A percentile compares a stretch with the other conserved stretches of the same genome.
phyloP scores from a whole-genome alignment of 2,329 filamentous ascomycete species.

The Dactylonectria macrodidyma region DNA sequence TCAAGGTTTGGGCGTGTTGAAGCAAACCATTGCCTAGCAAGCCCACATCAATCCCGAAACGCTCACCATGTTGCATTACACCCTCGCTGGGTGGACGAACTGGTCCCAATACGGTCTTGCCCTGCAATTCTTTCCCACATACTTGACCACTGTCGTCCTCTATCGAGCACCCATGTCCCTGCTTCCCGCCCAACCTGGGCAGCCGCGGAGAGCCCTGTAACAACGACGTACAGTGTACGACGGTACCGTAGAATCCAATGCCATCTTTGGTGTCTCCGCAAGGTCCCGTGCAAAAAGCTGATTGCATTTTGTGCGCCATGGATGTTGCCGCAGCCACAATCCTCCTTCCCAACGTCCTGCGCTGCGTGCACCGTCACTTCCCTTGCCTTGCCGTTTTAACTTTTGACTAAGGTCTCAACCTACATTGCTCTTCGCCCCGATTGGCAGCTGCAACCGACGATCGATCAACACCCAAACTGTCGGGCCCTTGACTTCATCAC shows the following conservation, averaged over 20 bases:
- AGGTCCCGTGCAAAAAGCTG: background rate
- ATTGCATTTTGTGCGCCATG: constrained; percentile 6
- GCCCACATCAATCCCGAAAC: constrained; percentile 16
- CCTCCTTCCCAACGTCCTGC: background rate
- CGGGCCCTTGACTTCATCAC: background rate
- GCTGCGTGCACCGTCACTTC: background rate
- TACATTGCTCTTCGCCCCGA: background rate
- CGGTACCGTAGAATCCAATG: background rate
- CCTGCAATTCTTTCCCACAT: constrained; percentile 1
- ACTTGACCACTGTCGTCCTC: constrained; percentile 22
- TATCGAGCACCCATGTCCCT: constrained; percentile 44
- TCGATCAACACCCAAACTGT: background rate
- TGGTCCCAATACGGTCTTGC: constrained; percentile 17
- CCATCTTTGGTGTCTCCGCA: background rate
- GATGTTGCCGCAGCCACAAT: constrained; percentile 10
- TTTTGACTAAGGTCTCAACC: background rate
- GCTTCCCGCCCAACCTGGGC: constrained; percentile 37
- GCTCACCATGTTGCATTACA: constrained; percentile 18
- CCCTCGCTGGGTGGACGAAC: constrained; percentile 2
- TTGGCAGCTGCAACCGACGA: background rate
- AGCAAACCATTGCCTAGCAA: background rate
- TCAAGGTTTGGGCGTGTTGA: background rate
- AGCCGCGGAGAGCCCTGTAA: constrained; percentile 7
- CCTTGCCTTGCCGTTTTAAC: background rate
- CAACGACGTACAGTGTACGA: background rate